Base-by-base conservation (phyloP, 805 yeast species). In the Candida ovalis region DNA sequence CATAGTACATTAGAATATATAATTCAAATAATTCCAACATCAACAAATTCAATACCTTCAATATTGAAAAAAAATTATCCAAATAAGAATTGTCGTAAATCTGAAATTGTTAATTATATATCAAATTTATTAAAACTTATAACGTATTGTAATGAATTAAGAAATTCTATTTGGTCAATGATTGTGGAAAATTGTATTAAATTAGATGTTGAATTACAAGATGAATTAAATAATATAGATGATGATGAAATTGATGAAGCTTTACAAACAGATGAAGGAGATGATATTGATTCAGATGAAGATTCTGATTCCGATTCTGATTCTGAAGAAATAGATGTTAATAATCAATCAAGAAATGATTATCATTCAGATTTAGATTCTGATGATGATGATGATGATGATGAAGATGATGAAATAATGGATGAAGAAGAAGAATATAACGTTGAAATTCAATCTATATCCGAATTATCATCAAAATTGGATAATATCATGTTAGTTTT, bases 161-260 rank as follows among this genome's bases (percentile, higher is more conserved):
- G 83, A 56, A 77, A 77, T 53, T 80, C 80, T 42, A 74, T 88
- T 6, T 91, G 97, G 97, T 83, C 86, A 21, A 66, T 88, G 49
- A 74, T 91, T 15, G 71, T 90, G 36, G 96, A 92, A 64, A 79
- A 82, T 52, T 77, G 87, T 47, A 88, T 94, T 50, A 86, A 88
- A 54, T 73, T 94, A 42, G 99, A 92, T 67, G 97, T 91, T 4
- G 98, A 90, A 65, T 73, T 91, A 48, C 96, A 89, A 60, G 89
- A 88, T 61, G 94, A 86, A 57, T 69, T 88, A 49, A 96, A 90
- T 58, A 96, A 88, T 55, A 69, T 85, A 47, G 96, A 87, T 61
- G 94, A 87, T 54, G 86, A 80, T 47, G 81, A 82, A 40, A 77
- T 79, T 12, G 83, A 78, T 7, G 81, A 75, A 9, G 70, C 64